Conservation (phyloP, 2,329 filamentous ascomycete species). For the Pleurostoma richardsiae region DNA sequence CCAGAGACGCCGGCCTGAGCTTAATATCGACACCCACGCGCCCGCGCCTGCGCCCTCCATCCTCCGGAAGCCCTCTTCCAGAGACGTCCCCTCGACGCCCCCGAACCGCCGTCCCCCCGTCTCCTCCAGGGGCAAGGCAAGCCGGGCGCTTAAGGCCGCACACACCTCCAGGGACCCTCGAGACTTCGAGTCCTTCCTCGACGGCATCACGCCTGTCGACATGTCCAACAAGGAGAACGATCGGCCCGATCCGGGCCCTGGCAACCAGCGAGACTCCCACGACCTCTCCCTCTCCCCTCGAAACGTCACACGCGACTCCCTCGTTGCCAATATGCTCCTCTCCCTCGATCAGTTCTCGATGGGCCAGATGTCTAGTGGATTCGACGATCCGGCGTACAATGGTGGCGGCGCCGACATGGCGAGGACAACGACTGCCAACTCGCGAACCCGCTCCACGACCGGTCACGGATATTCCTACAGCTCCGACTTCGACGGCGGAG, state of each 20-base stretch:
- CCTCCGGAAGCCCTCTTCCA: background rate
- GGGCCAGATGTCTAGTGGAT: constrained; percentile 32
- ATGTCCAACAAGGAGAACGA: constrained; percentile 26
- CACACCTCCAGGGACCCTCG: constrained; percentile 16
- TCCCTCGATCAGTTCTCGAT: constrained; percentile 81
- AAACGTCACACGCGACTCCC: constrained; percentile 77
- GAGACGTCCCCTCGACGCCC: constrained; percentile 21
- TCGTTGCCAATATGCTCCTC: constrained; percentile 92
- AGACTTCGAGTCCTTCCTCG: constrained; percentile 29
- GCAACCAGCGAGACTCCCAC: constrained; percentile 62
- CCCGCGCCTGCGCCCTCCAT: constrained; percentile 3
- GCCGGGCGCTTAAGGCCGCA: constrained; percentile 9
- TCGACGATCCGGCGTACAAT: constrained; percentile 30
- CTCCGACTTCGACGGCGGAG: constrained; percentile 53
- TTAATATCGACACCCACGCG: constrained; percentile 26
- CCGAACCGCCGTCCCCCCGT: constrained; percentile 18
- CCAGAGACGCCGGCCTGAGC: constrained; percentile 24
- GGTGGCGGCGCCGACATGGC: constrained; percentile 17
- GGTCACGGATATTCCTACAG: constrained; percentile 53
- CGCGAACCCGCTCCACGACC: constrained; percentile 13
- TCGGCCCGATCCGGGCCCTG: constrained; percentile 17
- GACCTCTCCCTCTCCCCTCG: constrained; percentile 76
- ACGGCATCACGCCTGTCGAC: constrained; percentile 33
- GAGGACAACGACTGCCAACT: constrained; percentile 18
- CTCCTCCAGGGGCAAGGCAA: constrained; percentile 18